Evolutionary conservation across 2,329 filamentous ascomycete genomes (phyloP).

Genomic region (Xylariaceae sp.): DNA sequence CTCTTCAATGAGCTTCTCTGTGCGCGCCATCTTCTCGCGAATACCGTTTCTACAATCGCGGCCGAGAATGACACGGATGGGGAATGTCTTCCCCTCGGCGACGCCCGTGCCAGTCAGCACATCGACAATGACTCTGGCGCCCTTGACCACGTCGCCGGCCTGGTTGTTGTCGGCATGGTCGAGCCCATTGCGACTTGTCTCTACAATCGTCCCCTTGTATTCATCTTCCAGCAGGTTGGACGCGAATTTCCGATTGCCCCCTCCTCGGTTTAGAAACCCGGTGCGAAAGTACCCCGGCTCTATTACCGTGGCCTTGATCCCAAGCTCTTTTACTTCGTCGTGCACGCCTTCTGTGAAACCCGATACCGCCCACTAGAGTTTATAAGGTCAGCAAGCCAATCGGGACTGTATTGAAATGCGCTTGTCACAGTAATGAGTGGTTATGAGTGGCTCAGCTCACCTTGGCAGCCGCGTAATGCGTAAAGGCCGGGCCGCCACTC

Average conservation of each 20-base stretch:
- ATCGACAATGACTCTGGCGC: conserved; percentile 49
- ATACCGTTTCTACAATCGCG: conserved; percentile 44
- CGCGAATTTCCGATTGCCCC: conserved; percentile 24
- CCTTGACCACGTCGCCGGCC: conserved; percentile 53
- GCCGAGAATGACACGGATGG: conserved; percentile 52
- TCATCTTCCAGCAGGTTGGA: conserved; percentile 34
- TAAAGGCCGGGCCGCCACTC: conserved; percentile 28
- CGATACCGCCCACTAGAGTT: conserved; percentile 34
- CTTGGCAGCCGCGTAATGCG: conserved; percentile 40
- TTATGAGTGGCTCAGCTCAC: conserved; percentile 4
- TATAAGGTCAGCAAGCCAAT: neutral
- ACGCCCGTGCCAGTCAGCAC: conserved; percentile 48
- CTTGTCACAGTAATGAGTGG: too few relatives aligned
- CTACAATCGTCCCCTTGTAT: conserved; percentile 27
- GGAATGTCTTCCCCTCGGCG: conserved; percentile 46
- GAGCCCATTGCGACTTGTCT: conserved; percentile 33
- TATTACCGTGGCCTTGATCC: conserved; percentile 40
- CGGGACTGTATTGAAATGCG: neutral
- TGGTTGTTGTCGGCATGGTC: conserved; percentile 44
- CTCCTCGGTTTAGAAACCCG: conserved; percentile 40
- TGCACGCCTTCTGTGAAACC: conserved; percentile 37
- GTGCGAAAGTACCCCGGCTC: conserved; percentile 55
- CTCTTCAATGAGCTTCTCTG: conserved; percentile 43
- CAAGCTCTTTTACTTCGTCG: conserved; percentile 35
- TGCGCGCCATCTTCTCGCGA: conserved; percentile 41